Evolutionary conservation across 2,329 filamentous ascomycete genomes (phyloP), one percentile per base, ranked within the genome.

Genomic region (Aspergillus piperis): DNA sequence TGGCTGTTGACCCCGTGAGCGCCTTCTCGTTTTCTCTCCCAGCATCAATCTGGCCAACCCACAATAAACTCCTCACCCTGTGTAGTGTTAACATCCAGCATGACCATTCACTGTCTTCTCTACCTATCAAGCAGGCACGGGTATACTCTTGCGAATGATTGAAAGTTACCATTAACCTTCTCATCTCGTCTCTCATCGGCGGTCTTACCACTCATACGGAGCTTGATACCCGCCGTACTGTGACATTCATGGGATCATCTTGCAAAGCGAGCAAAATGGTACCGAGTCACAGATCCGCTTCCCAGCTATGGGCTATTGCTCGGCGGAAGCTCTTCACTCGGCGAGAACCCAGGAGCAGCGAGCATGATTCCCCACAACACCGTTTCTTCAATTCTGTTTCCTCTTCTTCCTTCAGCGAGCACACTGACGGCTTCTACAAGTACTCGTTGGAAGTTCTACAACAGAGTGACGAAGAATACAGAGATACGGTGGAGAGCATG

Each of bases 401-500:
- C 3, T 49, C 61, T 8, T 54, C 61, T 41, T 47, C 58, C 6
- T 54, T 56, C 17, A 60, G 57, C 5, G 67, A 67, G n/a, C 51
- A 65, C 25, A 60, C 50, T 1, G 63, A 70, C 36, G 66, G 66
- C 7, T 68, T 70, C 38, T 68, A 64, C 49, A 65, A 60, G 32
- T 72, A 71, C 58, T 68, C 67, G 7, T 62, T 66, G 38, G 60
- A 62, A 30, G 21, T 66, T 8, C 42, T 66, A 0, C 62, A 66
- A 27, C 39, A 32, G 19, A 21, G 25, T 19, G 41, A 39, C n/a
- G 23, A 61, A 49, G 59, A 63, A 23, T 49, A 58, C 54, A 49
- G 42, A 21, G 49, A 30, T 7, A 10, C 44, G 5, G 17, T 25
- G 1, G 51, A 60, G 19, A 47, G 58, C 21, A 38, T 54, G 44